Percentiles rank a stretch among this genome's conserved stretches.
phyloP scores from a whole-genome alignment of 495 filamentous ascomycete genomes.

The Apodospora peruviana region DNA sequence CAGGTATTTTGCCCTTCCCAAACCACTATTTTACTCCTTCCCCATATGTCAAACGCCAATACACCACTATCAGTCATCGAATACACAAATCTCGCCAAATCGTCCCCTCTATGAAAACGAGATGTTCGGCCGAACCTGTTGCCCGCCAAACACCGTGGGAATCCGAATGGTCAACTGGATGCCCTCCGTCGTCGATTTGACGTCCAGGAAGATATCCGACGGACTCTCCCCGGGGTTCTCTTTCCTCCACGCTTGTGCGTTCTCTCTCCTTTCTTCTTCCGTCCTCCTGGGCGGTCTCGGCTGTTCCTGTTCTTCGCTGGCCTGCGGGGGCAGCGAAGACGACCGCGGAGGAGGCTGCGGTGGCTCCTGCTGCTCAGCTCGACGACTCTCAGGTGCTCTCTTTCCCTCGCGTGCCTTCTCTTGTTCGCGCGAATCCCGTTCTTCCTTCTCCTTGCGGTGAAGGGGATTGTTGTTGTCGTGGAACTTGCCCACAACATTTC shows the following conservation, averaged over 20 bases:
- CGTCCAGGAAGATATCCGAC: constrained; percentile 47
- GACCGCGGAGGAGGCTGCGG: constrained; percentile 2
- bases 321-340: constrained; percentile 1
- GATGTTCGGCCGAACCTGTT: constrained; percentile 26
- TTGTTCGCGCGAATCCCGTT: constrained; percentile 7
- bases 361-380: background rate
- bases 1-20: too few relatives aligned
- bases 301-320: constrained; percentile 4
- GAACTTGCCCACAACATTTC: constrained; percentile 41
- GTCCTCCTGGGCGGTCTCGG: constrained; percentile 15
- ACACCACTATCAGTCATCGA: too few relatives aligned
- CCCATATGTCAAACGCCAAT: too few relatives aligned
- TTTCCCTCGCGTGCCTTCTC: background rate
- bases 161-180: constrained; percentile 48
- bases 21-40: too few relatives aligned
- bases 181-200: constrained; percentile 46
- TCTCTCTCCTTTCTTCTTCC: constrained; percentile 29
- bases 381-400: background rate
- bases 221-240: constrained; percentile 37
- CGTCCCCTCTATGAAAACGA: constrained; percentile 24
- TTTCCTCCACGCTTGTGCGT: constrained; percentile 33
- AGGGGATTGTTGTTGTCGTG: constrained; percentile 33
- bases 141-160: constrained; percentile 41
- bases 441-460: constrained; percentile 20
- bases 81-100: too few relatives aligned